Conservation (phyloP, 768 basidiomycete genomes). For the Galerina sulciceps region DNA sequence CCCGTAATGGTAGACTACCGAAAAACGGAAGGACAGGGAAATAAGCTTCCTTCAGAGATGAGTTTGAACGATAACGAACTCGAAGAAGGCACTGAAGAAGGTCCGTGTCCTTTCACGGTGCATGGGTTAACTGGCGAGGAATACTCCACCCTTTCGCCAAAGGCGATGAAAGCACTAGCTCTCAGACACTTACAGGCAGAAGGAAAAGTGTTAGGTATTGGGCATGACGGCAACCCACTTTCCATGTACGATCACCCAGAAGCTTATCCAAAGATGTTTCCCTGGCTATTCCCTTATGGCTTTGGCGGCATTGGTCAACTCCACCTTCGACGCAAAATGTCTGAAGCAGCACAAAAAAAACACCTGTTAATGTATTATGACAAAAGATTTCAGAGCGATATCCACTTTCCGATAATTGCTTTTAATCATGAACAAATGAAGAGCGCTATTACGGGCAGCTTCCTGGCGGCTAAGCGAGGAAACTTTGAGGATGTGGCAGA, state of each 20-base stretch:
- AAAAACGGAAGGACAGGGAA: constrained; percentile 5
- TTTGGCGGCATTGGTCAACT: constrained; percentile 34
- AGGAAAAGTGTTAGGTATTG: constrained; percentile 31
- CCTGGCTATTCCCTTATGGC: constrained; percentile 47
- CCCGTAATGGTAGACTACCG: constrained; percentile 30
- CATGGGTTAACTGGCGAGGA: constrained; percentile 35
- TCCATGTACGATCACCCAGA: constrained; percentile 37
- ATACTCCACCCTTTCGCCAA: constrained; percentile 18
- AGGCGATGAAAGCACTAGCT: constrained; percentile 25
- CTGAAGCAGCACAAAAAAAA: constrained; percentile 27
- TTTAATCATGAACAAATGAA: constrained; percentile 45
- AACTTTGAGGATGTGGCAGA: constrained; percentile 30
- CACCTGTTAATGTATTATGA: constrained; percentile 41
- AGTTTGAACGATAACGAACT: constrained; percentile 28
- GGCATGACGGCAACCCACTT: constrained; percentile 27
- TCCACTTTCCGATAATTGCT: constrained; percentile 38
- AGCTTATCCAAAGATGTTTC: constrained; percentile 41
- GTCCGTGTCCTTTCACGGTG: constrained; percentile 39
- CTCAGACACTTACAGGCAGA: constrained; percentile 27
- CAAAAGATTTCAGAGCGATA: constrained; percentile 41
- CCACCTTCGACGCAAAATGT: constrained; percentile 8
- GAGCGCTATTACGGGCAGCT: constrained; percentile 26
- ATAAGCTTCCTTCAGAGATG: constrained; percentile 14
- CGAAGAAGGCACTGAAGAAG: constrained; percentile 31
- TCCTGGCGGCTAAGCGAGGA: constrained; percentile 25